Percentiles rank a stretch among this genome's conserved stretches.
These are phyloP conservation scores for Arabidopsis lyrata DNA, from an alignment of 441 rosid species.

Conservation along the genomic window DNA sequence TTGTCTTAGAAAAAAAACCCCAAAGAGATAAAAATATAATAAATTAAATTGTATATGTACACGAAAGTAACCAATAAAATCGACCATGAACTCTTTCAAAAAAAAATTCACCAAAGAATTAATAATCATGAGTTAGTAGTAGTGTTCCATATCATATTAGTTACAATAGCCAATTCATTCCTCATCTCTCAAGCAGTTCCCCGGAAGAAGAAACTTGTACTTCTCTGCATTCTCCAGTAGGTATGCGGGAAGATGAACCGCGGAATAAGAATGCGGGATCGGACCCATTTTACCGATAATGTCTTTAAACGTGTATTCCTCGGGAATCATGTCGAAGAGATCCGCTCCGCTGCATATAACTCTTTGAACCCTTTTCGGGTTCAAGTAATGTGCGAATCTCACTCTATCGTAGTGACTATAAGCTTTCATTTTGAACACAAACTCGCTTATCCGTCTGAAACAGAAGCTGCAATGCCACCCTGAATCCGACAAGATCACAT, in stretches of 20 bases:
- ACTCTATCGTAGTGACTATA: conserved; percentile 92
- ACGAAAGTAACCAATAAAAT: conserved; percentile 34
- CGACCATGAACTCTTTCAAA: conserved; percentile 28
- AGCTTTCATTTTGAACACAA: conserved; percentile 92
- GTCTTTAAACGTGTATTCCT: conserved; percentile 90
- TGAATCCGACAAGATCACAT: conserved; percentile 79
- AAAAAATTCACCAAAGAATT: conserved; percentile 39
- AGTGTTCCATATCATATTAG: conserved; percentile 31
- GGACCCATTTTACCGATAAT: conserved; percentile 96
- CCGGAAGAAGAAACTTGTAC: conserved; percentile 87
- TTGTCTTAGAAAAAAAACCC: background rate
- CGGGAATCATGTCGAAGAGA: conserved; percentile 94
- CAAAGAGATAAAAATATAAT: background rate
- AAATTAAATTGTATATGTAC: conserved; percentile 29
- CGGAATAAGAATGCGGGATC: conserved; percentile 85
- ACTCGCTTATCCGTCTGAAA: conserved; percentile 78
- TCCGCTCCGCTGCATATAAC: conserved; percentile 84
- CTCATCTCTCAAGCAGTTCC: conserved; percentile 74
- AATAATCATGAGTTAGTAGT: conserved; percentile 36
- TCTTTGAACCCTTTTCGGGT: conserved; percentile 81
- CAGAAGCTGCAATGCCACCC: conserved; percentile 99
- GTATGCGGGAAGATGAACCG: conserved; percentile 83
- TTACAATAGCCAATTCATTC: conserved; percentile 54
- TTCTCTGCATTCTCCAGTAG: conserved; percentile 80
- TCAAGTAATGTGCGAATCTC: conserved; percentile 70